Evolutionary conservation across 1,284 basidiomycete genomes (phyloP), one percentile per base, ranked within the genome.

Genomic region (Tausonia pullulans): DNA sequence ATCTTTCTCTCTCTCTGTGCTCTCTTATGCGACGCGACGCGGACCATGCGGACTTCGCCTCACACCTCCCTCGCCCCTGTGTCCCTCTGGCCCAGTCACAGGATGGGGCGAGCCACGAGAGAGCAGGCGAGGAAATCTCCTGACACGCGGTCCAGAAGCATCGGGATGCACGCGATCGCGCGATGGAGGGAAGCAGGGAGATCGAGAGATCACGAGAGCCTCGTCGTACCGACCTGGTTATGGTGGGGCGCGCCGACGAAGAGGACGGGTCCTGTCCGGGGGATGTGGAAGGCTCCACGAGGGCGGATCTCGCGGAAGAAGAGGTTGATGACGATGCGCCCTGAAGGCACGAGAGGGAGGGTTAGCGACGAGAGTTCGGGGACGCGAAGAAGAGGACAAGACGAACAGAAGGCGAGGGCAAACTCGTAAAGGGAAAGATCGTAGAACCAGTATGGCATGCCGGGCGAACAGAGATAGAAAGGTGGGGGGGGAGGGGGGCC

Each of bases 251-350:
- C 96, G 58, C 84, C 92, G 61, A 96, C 95, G 77, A 99, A 97
- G 72, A 99, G 93, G 69, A 98, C 84, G 6, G 96, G 90, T 0
- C 93, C 96, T 68, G 90, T 83, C 67, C 82, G 81, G 48, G 96
- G 96, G 62, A 99, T 92, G 72, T 97, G 89, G 82, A 89, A 97
- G 52, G 94, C 88, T 60, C 96, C 92, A 75, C 96, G 82, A 2
- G 94, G 91, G 68, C 94, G 83, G 71, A 98, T 88, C 78, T 98
- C 95, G 68, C 96, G 82, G 80, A 99, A 98, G 82, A 98, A 98
- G 71, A 98, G 87, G 77, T 90, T 91, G 71, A 90, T 90, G 68
- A 98, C 83, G 39, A 85, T 80, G 66, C 87, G 80, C 89, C 89
- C 63, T 64, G 53, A 27, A 10, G 11, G 14, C 9, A 41, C 2